phyloP scores from a whole-genome alignment of 2,329 filamentous ascomycete species.

The Fusarium luffae region DNA sequence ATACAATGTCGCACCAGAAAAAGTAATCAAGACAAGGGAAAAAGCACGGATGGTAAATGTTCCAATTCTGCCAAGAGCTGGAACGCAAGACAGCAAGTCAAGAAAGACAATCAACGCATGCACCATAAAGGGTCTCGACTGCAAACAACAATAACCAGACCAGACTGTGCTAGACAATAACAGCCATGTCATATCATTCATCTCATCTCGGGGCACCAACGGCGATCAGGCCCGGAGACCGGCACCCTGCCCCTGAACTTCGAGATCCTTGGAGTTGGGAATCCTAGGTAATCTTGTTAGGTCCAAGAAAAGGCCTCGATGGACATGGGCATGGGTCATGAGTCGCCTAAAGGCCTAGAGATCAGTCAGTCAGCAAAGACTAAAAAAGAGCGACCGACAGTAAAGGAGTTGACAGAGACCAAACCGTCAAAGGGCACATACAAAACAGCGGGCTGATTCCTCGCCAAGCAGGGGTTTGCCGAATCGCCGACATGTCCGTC shows the following conservation, averaged over 20 bases:
- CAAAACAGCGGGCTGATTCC: conserved; percentile 8
- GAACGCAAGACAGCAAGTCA: conserved; percentile 16
- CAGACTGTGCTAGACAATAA: conserved; percentile 1
- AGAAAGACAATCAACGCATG: conserved; percentile 4
- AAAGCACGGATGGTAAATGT: background rate
- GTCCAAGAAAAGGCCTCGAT: conserved; percentile 17
- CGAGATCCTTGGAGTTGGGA: conserved; percentile 16
- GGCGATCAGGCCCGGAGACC: conserved; percentile 28
- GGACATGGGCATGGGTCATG: conserved; percentile 20
- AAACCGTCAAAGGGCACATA: conserved; percentile 2
- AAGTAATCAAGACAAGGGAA: background rate
- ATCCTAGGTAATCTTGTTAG: conserved; percentile 29
- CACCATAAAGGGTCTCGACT: conserved; percentile 13
- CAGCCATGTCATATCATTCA: conserved; percentile 15
- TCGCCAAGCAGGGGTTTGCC: conserved; percentile 33
- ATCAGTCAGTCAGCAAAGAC: conserved; percentile 15
- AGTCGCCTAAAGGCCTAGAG: conserved; percentile 22
- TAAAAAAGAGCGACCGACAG: background rate
- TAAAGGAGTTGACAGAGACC: conserved; percentile 9
- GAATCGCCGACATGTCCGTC: conserved; percentile 22
- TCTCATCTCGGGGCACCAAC: conserved; percentile 26
- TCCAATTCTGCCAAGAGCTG: conserved; percentile 19
- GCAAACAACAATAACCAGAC: conserved; percentile 8
- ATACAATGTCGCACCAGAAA: conserved; percentile 22
- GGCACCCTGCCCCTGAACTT: conserved; percentile 20